phyloP scores from a whole-genome alignment of 108 stramenopile genomes.

The Fistulifera solaris region DNA sequence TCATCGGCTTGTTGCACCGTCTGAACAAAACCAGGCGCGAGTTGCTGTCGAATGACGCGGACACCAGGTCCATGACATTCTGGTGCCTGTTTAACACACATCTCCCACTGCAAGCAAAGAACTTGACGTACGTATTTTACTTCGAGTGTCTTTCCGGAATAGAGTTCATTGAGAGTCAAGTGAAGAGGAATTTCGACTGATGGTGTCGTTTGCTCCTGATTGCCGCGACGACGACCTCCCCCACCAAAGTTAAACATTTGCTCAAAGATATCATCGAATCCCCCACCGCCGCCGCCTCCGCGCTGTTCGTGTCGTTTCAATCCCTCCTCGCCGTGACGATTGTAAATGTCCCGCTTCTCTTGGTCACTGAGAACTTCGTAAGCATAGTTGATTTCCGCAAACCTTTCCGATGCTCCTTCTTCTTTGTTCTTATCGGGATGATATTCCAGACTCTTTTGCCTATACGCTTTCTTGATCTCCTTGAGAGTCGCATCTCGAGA shows the following conservation, averaged over 20 bases:
- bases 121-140: conserved; percentile 87
- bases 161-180: conserved; percentile 88
- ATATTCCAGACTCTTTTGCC: conserved; percentile 83
- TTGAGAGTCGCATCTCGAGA: conserved; percentile 56
- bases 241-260: conserved; percentile 59
- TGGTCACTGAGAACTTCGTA: conserved; percentile 96
- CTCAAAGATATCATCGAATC: conserved; percentile 68
- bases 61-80: conserved; percentile 92
- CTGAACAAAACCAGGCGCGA: conserved; percentile 98
- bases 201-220: conserved; percentile 81
- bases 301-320: conserved; percentile 86
- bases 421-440: conserved; percentile 96
- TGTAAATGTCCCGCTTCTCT: conserved; percentile 89
- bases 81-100: conserved; percentile 70
- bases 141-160: conserved; percentile 86
- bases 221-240: conserved; percentile 59
- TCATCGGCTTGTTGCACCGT: conserved; percentile 89
- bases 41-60: conserved; percentile 79
- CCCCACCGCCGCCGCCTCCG: conserved; percentile 57
- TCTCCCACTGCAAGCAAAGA: conserved; percentile 87
- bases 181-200: conserved; percentile 87
- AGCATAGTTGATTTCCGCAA: conserved; percentile 91
- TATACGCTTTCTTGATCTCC: conserved; percentile 93
- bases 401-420: conserved; percentile 85
- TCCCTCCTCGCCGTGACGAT: conserved; percentile 95